Evolutionary conservation across 495 filamentous ascomycete genomes (phyloP), one percentile per base, ranked within the genome.

Genomic region (Hyaloscypha hepaticicola): DNA sequence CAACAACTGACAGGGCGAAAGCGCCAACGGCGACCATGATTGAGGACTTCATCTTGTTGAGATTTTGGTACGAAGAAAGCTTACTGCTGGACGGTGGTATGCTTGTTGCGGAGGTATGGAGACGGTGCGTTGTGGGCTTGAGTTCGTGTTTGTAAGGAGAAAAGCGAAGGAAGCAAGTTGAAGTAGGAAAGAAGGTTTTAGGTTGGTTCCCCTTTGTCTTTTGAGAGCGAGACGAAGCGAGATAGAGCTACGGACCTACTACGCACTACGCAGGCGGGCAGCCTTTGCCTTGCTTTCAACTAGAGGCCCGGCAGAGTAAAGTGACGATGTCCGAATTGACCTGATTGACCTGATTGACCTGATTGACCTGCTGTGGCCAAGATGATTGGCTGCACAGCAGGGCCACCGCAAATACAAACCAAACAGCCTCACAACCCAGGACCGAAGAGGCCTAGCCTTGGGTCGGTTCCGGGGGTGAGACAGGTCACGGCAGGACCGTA

Each of bases 31-130:
- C 22, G 45, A 66, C 25, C 22, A 65, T 52, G 27, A 60, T 55
- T 28, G 66, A 22, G 61, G 56, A 66, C 63, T 71, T 68, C 69
- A 71, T 71, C 55, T 68, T 66, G 66, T 64, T 16, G 59, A 51
- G 24, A 24, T 63, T n/a, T 59, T 8, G 5, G 26, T 11, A 50
- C 11, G 60, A 24, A 28, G 41, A 5, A 28, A 31, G 22, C 24
- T 22, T 45, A 33, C 49, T 29, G 60, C 5, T 8, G 27, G 49
- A 12, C 14, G n/a, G 14, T 45, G 38, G 16, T 14, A 16, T 45
- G 6, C 19, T 19, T 45, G 38, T 45, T 45, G 38, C 38, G 38
- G 9, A 45, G 12, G 38, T 45, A 8, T 45, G 4, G 38, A 45
- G 38, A 45, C 19, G 7, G 38, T 19, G 38, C 11, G 6, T 9